Percentiles rank a stretch among this genome's conserved stretches.
Conservation (phyloP, 768 basidiomycete species). For the Russula brevipes region DNA sequence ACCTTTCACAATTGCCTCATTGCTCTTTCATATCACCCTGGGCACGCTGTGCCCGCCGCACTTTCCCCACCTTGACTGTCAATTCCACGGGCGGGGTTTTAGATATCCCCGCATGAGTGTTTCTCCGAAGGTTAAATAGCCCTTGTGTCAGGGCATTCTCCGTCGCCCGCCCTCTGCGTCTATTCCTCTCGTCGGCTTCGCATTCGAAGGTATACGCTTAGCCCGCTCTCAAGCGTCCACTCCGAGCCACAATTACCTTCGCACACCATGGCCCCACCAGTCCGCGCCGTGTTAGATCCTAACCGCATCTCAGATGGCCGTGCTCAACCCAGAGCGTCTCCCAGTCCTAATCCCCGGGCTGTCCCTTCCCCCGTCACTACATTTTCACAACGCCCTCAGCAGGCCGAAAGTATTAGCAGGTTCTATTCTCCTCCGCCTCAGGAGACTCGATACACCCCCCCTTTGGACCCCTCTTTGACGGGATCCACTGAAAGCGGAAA, state of each 20-base stretch:
- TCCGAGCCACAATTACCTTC: neutral
- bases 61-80: slow-evolving; percentile 1
- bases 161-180: neutral
- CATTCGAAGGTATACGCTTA: neutral
- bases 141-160: neutral
- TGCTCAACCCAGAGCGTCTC: too few relatives aligned
- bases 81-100: neutral
- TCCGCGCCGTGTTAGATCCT: neutral
- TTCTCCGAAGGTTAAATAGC: slow-evolving; percentile 4
- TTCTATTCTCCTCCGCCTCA: neutral
- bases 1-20: neutral
- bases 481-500: neutral
- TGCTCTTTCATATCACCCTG: slow-evolving; percentile 5
- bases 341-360: neutral
- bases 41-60: neutral
- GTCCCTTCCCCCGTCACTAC: too few relatives aligned
- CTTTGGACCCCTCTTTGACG: neutral
- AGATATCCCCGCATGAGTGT: neutral
- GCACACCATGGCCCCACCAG: too few relatives aligned
- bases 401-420: neutral
- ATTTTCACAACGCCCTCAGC: neutral
- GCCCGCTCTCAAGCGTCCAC: neutral
- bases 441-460: neutral
- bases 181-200: neutral
- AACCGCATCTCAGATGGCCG: neutral